Conservation (phyloP, 2,329 filamentous ascomycete species). For the Pseudopyricularia cyperi region DNA sequence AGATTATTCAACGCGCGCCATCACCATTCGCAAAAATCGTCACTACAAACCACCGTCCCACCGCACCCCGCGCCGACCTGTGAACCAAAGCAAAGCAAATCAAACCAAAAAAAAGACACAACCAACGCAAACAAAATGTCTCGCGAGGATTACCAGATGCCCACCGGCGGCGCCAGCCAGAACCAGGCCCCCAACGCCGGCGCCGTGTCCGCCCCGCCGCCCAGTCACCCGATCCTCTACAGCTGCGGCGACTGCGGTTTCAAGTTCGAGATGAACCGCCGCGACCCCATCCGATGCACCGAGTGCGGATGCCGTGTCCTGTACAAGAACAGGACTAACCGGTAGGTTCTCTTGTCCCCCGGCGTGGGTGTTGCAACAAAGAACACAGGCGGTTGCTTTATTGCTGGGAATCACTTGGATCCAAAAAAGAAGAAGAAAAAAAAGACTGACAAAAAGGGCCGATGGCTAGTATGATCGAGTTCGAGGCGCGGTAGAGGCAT, state of each 20-base stretch:
- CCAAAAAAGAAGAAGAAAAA: too few species aligned
- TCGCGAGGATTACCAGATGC: slow-evolving; percentile 68
- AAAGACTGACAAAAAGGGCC: slow-evolving; percentile 2
- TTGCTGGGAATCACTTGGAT: too few species aligned
- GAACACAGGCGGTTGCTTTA: slow-evolving; percentile 1
- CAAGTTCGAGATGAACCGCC: slow-evolving; percentile 61
- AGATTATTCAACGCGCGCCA: too few species aligned
- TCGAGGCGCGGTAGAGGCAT: slow-evolving; percentile 63
- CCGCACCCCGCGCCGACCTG: neutral
- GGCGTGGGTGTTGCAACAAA: neutral
- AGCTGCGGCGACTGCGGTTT: slow-evolving; percentile 76
- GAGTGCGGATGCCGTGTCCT: slow-evolving; percentile 91
- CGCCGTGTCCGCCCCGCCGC: slow-evolving; percentile 26
- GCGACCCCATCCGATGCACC: slow-evolving; percentile 74
- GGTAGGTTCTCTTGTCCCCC: slow-evolving; percentile 48
- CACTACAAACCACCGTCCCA: neutral
- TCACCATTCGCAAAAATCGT: neutral
- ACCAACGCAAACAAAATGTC: slow-evolving; percentile 31
- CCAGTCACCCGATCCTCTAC: slow-evolving; percentile 47
- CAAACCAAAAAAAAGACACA: neutral
- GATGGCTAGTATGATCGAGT: slow-evolving; percentile 67
- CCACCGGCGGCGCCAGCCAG: slow-evolving; percentile 35
- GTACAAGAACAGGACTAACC: slow-evolving; percentile 96
- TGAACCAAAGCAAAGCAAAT: neutral
- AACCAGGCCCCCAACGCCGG: slow-evolving; percentile 24